Base-by-base conservation (phyloP, 108 stramenopile species). In the Seminavis robusta region DNA sequence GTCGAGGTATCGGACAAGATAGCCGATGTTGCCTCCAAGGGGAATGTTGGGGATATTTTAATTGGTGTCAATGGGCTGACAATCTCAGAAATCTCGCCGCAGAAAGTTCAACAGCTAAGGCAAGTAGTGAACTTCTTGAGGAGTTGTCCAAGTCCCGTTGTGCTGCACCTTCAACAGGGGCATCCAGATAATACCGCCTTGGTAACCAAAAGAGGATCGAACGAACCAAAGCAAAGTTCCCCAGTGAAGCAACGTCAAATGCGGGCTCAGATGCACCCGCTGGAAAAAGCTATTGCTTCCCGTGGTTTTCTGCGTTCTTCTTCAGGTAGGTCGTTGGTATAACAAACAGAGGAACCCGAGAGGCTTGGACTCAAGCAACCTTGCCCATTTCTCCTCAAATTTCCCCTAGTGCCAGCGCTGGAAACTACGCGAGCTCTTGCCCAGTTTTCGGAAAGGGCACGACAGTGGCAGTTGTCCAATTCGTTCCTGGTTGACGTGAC, bases 31-130 rank as follows among this genome's bases (percentile, higher is more conserved):
- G 32, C 19, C 8, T 32, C 21, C 15, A 59, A 29, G 7, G 33
- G 27, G 11, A 45, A 29, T 48, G 69, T 67, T n/a, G 83, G 76
- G 8, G 86, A 89, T 73, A 52, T 59, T 10, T 31, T 92, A 27
- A 33, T 92, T 27, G 91, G 91, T 2, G 60, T 88, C 50, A 88
- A 92, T 63, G 91, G 91, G n/a, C 38, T 30, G 0, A 65, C 83
- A 2, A 74, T 88, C 46, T 62, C 55, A 17, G 55, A 52, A 27
- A 42, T 57, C 30, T 33, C 49, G 19, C 36, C 46, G 19, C 10
- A 39, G 34, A 46, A 34, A 21, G 39, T 47, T 41, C 40, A 57
- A 42, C 11, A 61, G 11, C 33, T 74, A 17, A 11, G 21, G 23
- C 20, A 49, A 23, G 61, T 47, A 15, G 74, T 76, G 7, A 36